A percentile compares a stretch with the other conserved stretches of the same genome.
Evolutionary conservation across 305 asterid species (phyloP).

Genomic region (Fraxinus xanthoxyloides): DNA sequence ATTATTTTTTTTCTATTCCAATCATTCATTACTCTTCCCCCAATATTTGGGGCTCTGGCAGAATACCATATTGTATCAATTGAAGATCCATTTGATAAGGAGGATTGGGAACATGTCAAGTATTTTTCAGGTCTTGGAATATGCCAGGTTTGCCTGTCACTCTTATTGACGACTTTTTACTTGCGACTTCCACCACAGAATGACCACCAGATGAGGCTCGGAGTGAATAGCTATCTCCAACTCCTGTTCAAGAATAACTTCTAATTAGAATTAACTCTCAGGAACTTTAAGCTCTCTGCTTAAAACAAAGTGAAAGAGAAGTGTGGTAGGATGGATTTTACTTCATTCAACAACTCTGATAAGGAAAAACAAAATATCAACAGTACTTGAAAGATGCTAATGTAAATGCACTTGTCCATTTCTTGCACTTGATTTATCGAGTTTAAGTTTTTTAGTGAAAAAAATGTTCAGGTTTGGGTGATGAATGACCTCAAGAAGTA

Average conservation of each 20-base stretch:
- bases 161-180: conserved; percentile 20
- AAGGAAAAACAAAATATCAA: not conserved
- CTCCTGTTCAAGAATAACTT: not conserved
- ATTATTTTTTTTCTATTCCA: not conserved
- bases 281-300: not conserved
- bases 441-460: not conserved
- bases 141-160: conserved; percentile 73
- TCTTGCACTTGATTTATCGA: not conserved
- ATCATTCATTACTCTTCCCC: conserved; percentile 8
- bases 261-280: conserved; percentile 6
- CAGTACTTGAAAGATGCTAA: not conserved
- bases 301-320: not conserved
- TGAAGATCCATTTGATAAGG: conserved; percentile 99
- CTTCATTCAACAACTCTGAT: not conserved
- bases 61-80: conserved; percentile 89
- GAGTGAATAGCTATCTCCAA: not conserved
- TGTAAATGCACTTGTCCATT: not conserved
- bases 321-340: not conserved
- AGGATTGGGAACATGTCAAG: conserved; percentile 97
- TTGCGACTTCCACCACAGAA: conserved; percentile 1
- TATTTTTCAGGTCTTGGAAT: conserved; percentile 63
- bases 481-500: not conserved
- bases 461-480: not conserved
- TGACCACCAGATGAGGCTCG: not conserved
- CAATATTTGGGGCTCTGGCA: conserved; percentile 33